Evolutionary conservation across 805 yeast genomes (phyloP).

Genomic region (Yamadazyma tumulicola): DNA sequence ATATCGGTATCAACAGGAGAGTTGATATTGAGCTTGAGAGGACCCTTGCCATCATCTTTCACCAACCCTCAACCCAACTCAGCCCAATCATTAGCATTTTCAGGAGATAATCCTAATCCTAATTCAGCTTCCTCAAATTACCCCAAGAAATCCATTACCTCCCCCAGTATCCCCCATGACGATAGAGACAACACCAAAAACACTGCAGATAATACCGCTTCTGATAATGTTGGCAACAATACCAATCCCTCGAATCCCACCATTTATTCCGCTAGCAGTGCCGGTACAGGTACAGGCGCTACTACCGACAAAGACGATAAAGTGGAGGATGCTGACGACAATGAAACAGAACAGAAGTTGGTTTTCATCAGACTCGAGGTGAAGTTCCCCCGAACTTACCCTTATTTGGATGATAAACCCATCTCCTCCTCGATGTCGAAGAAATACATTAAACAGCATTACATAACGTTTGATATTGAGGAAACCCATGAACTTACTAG

Average conservation of each 20-base stretch:
- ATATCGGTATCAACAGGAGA: constrained; percentile 86
- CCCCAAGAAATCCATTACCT: too few relatives aligned
- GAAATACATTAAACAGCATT: constrained; percentile 19
- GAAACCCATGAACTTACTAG: constrained; percentile 67
- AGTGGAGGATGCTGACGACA: constrained; percentile 1
- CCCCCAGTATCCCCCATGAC: not conserved
- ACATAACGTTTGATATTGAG: constrained; percentile 58
- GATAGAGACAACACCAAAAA: not conserved
- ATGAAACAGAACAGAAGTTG: constrained; percentile 31
- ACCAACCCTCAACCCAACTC: not conserved
- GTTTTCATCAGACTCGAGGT: constrained; percentile 68
- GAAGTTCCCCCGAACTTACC: constrained; percentile 72
- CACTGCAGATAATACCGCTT: not conserved
- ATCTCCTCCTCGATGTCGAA: constrained; percentile 10
- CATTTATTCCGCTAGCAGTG: not conserved
- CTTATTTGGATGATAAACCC: constrained; percentile 49
- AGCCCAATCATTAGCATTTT: not conserved
- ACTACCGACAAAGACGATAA: not conserved
- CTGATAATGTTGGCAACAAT: not conserved
- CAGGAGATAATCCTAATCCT: not conserved
- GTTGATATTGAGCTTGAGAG: constrained; percentile 71
- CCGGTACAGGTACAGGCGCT: not conserved
- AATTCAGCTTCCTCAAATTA: constrained; percentile 1
- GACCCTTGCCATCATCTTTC: constrained; percentile 34
- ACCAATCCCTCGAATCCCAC: not conserved